These are phyloP conservation scores for Aphanomyces astaci DNA, from an alignment of 352 stramenopile species.

Conservation along the genomic window DNA sequence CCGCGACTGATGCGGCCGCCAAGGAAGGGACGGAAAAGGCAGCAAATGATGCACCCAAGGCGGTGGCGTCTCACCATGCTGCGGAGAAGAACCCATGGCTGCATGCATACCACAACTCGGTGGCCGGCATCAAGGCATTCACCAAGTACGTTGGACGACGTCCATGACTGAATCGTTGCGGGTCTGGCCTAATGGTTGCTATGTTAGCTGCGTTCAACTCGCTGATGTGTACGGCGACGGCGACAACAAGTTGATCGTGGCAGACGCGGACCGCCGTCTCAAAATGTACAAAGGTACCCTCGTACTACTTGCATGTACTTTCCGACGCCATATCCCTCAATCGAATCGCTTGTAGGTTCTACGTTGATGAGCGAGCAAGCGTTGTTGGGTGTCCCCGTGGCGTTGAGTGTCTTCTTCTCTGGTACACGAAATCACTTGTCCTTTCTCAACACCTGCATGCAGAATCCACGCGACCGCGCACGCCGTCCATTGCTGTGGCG, in stretches of 20 bases:
- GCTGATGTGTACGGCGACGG: slow-evolving; percentile 80
- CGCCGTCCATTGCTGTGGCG: slow-evolving; percentile 78
- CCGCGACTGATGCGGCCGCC: background rate
- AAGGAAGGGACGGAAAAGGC: background rate
- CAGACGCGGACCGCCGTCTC: slow-evolving; percentile 67
- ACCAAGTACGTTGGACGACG: slow-evolving; percentile 30
- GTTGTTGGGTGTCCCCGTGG: slow-evolving; percentile 64
- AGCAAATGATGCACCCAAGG: background rate
- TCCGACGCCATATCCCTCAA: too few species aligned
- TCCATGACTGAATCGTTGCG: background rate
- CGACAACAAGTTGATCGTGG: slow-evolving; percentile 70
- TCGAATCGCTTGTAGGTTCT: slow-evolving; percentile 34
- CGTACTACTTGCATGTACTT: too few species aligned
- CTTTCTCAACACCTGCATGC: background rate
- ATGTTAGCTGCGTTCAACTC: slow-evolving; percentile 51
- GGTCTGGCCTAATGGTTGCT: background rate
- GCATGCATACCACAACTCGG: slow-evolving; percentile 82
- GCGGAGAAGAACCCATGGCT: slow-evolving; percentile 52
- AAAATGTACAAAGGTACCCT: slow-evolving; percentile 89
- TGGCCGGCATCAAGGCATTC: slow-evolving; percentile 81
- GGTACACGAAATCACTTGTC: slow-evolving; percentile 26
- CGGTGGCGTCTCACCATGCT: background rate
- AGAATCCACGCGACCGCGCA: slow-evolving; percentile 58
- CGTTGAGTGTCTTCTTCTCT: slow-evolving; percentile 73
- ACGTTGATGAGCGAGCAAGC: slow-evolving; percentile 70